phyloP scores from a whole-genome alignment of 2,329 filamentous ascomycete genomes.

The Colletotrichum nymphaeae region DNA sequence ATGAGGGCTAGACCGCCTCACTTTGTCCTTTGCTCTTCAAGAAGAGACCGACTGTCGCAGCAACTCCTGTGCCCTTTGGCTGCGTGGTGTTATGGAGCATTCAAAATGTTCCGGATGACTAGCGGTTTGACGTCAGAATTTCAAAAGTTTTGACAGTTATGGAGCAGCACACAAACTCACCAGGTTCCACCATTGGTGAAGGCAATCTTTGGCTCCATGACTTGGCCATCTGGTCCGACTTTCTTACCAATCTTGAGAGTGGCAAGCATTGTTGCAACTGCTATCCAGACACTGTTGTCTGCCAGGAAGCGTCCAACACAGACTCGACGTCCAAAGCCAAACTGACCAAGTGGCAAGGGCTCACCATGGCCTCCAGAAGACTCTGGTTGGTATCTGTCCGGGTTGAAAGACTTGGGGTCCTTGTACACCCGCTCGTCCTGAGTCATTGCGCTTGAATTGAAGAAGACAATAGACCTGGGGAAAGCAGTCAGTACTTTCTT shows the following conservation, averaged over 20 bases:
- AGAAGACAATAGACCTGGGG: slow-evolving; percentile 48
- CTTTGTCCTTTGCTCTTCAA: slow-evolving; percentile 5
- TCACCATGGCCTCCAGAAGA: slow-evolving; percentile 47
- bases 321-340: slow-evolving; percentile 48
- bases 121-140: slow-evolving; percentile 20
- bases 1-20: slow-evolving; percentile 14
- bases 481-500: slow-evolving; percentile 24
- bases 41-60: slow-evolving; percentile 18
- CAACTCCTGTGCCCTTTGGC: slow-evolving; percentile 14
- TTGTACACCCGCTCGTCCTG: slow-evolving; percentile 53
- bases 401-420: slow-evolving; percentile 56
- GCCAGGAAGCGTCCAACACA: slow-evolving; percentile 48
- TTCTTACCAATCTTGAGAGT: slow-evolving; percentile 44
- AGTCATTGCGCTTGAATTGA: slow-evolving; percentile 58
- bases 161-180: slow-evolving; percentile 19
- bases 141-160: neutral
- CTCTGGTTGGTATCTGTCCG: slow-evolving; percentile 54
- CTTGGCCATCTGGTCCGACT: slow-evolving; percentile 46
- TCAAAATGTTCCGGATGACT: slow-evolving; percentile 48
- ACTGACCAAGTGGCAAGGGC: slow-evolving; percentile 55
- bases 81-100: slow-evolving; percentile 38
- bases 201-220: slow-evolving; percentile 28
- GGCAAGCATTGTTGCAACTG: slow-evolving; percentile 48
- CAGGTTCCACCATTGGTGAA: slow-evolving; percentile 35
- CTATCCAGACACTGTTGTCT: slow-evolving; percentile 50